Conservation (phyloP, 129 eudicot genomes). For the Chrysanthemum makinoi region DNA sequence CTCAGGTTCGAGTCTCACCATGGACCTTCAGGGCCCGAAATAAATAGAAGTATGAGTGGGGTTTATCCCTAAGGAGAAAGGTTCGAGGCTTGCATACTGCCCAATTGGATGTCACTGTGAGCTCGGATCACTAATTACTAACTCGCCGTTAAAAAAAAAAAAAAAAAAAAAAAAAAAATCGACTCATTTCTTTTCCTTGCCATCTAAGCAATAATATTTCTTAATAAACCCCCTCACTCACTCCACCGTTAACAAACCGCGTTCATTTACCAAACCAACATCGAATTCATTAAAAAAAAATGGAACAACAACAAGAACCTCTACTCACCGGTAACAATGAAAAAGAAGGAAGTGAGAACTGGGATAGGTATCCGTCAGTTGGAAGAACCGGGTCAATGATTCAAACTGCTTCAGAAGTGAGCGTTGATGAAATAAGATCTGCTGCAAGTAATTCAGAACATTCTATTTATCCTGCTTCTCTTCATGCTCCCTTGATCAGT, state of each 20-base stretch:
- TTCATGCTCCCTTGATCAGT: slow-evolving; percentile 75
- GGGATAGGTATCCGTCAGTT: slow-evolving; percentile 69
- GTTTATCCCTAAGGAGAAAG: too few relatives aligned
- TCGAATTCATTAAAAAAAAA: slow-evolving; percentile 12
- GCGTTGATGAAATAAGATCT: slow-evolving; percentile 84
- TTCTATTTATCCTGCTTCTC: slow-evolving; percentile 61
- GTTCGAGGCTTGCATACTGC: too few relatives aligned
- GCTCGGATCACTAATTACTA: too few relatives aligned
- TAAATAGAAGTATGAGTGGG: too few relatives aligned
- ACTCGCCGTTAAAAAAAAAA: too few relatives aligned
- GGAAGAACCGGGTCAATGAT: slow-evolving; percentile 64
- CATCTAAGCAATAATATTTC: too few relatives aligned
- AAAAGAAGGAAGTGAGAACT: slow-evolving; percentile 40
- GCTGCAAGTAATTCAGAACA: slow-evolving; percentile 43
- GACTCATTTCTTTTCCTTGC: too few relatives aligned
- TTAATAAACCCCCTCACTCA: not conserved
- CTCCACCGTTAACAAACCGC: slow-evolving; percentile 5
- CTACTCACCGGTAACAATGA: slow-evolving; percentile 38
- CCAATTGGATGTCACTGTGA: too few relatives aligned
- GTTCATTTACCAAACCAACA: not conserved
- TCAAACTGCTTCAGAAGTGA: slow-evolving; percentile 67
- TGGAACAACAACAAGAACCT: slow-evolving; percentile 56
- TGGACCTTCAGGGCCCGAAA: too few relatives aligned
- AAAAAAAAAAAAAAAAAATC: too few relatives aligned
- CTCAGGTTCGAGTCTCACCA: too few relatives aligned